Percentiles rank a stretch among this genome's conserved stretches.
These are phyloP conservation scores for Petrea volubilis DNA, from an alignment of 257 asterid species.

Conservation along the genomic window DNA sequence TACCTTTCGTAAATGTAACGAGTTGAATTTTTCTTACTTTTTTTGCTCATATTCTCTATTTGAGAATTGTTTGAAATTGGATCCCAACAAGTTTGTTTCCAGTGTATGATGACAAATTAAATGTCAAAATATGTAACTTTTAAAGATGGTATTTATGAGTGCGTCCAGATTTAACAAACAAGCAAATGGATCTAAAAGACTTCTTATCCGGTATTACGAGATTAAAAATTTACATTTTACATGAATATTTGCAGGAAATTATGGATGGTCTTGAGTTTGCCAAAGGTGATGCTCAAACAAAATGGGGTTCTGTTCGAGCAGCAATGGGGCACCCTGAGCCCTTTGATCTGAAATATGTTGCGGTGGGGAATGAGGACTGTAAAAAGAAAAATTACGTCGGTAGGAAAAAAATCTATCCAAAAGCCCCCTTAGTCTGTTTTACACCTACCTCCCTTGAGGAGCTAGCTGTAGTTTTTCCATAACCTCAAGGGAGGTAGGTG, in stretches of 20 bases:
- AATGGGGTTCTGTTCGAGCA: slow-evolving; percentile 96
- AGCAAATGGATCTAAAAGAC: neutral
- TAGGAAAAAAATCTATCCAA: slow-evolving; percentile 24
- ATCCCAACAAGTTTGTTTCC: too few species aligned
- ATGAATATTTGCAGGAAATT: slow-evolving; percentile 68
- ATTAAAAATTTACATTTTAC: slow-evolving; percentile 23
- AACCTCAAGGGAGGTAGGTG: too few species aligned
- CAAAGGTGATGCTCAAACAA: slow-evolving; percentile 66
- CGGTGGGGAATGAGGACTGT: slow-evolving; percentile 95
- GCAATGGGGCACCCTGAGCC: slow-evolving; percentile 92
- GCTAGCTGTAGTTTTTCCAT: too few species aligned
- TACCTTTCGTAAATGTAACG: slow-evolving; percentile 77
- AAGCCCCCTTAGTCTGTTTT: too few species aligned
- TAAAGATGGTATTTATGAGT: too few species aligned
- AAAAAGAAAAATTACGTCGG: slow-evolving; percentile 79
- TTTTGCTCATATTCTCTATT: too few species aligned
- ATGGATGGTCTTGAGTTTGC: slow-evolving; percentile 94
- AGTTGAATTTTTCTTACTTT: neutral
- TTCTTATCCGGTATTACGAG: too few species aligned
- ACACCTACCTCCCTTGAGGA: too few species aligned
- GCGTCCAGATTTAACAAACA: too few species aligned
- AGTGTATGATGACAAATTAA: too few species aligned
- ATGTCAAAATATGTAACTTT: too few species aligned
- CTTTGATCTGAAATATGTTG: slow-evolving; percentile 86
- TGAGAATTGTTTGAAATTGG: too few species aligned